These are phyloP conservation scores for Aulographum hederae DNA, from an alignment of 2,329 filamentous ascomycete species.

Conservation along the genomic window DNA sequence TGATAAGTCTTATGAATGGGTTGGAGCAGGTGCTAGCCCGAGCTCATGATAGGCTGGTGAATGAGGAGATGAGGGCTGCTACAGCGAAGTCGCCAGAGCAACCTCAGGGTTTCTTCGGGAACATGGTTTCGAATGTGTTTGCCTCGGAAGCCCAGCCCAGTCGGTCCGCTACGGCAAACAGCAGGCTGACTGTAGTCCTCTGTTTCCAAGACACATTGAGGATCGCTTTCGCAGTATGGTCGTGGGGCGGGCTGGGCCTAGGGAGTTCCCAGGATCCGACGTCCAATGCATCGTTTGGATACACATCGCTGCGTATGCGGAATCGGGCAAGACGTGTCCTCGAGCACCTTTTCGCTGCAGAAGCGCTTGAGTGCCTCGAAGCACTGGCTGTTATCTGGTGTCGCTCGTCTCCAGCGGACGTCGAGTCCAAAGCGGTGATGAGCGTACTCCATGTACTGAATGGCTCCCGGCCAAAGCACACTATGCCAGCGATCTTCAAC, in stretches of 20 bases:
- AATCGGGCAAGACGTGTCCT: conserved; percentile 75
- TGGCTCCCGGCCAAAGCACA: conserved; percentile 76
- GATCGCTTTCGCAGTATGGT: conserved; percentile 88
- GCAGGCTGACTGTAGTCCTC: conserved; percentile 79
- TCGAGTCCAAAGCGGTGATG: conserved; percentile 49
- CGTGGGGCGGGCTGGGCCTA: conserved; percentile 58
- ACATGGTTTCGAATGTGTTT: conserved; percentile 85
- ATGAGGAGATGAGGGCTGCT: conserved; percentile 54
- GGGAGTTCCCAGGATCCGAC: conserved; percentile 38
- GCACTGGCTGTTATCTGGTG: conserved; percentile 77
- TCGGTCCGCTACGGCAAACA: conserved; percentile 79
- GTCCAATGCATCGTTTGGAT: conserved; percentile 67
- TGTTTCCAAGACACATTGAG: conserved; percentile 92
- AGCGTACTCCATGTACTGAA: conserved; percentile 81
- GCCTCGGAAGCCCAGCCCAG: conserved; percentile 57
- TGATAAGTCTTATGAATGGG: conserved; percentile 79
- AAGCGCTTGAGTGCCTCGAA: conserved; percentile 84
- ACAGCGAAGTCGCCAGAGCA: conserved; percentile 63
- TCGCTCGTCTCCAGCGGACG: conserved; percentile 27
- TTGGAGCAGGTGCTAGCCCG: conserved; percentile 78
- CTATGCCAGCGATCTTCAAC: conserved; percentile 87
- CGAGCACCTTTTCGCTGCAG: conserved; percentile 82
- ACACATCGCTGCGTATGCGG: conserved; percentile 78
- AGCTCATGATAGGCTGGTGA: conserved; percentile 64
- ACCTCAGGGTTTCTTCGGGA: conserved; percentile 76